Conservation (phyloP, 768 basidiomycete species). For the Naematelia aurantialba region DNA sequence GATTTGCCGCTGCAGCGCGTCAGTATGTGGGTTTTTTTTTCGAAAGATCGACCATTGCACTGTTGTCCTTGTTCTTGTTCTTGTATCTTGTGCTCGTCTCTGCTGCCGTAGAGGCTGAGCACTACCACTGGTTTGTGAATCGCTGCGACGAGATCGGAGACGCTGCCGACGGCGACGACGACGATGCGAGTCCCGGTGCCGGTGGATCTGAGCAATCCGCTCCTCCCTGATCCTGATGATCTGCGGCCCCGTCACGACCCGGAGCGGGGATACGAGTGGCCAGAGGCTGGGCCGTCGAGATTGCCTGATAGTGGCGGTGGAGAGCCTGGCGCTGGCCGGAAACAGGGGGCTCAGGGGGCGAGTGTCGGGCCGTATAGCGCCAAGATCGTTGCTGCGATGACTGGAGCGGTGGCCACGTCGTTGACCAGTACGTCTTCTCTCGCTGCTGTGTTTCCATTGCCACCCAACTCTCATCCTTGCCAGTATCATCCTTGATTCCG, state of each 20-base stretch:
- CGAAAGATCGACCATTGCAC: no score
- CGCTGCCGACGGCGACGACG: not conserved
- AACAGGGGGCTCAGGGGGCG: no score
- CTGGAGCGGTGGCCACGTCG: conserved; percentile 44
- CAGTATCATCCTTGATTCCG: not conserved
- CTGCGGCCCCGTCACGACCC: conserved; percentile 13
- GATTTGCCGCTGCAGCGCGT: no score
- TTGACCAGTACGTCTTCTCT: conserved; percentile 40
- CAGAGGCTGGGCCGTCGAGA: conserved; percentile 34
- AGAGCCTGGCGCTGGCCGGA: no score
- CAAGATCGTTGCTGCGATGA: conserved; percentile 46
- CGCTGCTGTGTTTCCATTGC: not conserved
- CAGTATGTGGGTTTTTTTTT: no score
- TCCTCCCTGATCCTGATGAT: no score
- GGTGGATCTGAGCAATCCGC: no score
- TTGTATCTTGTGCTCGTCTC: conserved; percentile 4
- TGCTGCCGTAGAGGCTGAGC: conserved; percentile 10
- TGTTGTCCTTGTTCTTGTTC: no score
- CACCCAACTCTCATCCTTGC: conserved; percentile 1
- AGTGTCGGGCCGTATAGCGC: conserved; percentile 40
- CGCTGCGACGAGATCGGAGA: not conserved
- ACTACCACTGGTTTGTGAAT: not conserved
- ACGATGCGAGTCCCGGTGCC: not conserved
- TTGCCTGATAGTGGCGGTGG: not conserved
- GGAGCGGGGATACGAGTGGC: conserved; percentile 38